phyloP scores from a whole-genome alignment of 176 grass and related monocot genomes.

The Zizania latifolia region DNA sequence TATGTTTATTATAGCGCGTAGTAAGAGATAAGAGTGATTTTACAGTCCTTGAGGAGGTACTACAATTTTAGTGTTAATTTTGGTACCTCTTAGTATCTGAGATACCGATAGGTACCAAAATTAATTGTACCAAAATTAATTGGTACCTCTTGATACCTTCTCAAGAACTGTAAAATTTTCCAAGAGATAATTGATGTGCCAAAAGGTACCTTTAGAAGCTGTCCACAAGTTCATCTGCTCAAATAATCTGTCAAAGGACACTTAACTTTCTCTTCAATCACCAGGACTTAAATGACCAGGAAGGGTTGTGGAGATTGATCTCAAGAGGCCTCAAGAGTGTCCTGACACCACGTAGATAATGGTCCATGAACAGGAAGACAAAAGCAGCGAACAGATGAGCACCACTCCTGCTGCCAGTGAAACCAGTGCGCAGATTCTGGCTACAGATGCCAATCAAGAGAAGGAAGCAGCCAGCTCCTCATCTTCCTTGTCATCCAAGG shows the following conservation, averaged over 20 bases:
- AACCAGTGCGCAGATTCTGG: background rate
- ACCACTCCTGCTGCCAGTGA: background rate
- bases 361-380: constrained; percentile 10
- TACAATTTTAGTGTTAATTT: no score
- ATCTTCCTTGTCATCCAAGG: constrained; percentile 31
- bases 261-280: background rate
- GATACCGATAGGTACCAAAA: no score
- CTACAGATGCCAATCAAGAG: background rate
- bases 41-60: no score
- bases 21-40: background rate
- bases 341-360: no score
- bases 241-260: background rate
- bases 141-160: no score
- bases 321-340: no score
- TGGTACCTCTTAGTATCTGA: no score
- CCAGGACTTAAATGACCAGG: constrained; percentile 12
- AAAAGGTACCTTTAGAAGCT: background rate
- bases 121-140: no score
- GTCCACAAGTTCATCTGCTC: background rate
- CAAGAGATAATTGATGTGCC: background rate
- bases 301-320: no score
- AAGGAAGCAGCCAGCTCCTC: background rate
- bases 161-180: no score
- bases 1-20: background rate
- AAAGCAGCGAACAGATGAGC: constrained; percentile 10